Base-by-base conservation (phyloP, 1,284 basidiomycete genomes). In the Chondrostereum purpureum region DNA sequence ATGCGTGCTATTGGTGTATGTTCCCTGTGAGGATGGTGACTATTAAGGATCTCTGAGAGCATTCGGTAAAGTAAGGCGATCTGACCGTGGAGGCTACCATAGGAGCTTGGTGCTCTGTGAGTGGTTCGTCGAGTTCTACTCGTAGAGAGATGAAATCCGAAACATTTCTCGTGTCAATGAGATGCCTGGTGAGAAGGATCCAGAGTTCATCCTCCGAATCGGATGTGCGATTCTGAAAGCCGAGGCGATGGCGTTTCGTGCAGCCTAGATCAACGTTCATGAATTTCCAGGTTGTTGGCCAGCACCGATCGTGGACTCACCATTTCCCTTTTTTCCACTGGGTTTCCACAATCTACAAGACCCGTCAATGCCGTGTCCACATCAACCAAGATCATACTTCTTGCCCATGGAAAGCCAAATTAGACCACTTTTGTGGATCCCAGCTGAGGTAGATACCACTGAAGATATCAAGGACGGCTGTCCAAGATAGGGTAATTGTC, bases 401-500 rank as follows among this genome's bases (percentile, higher is more conserved):
- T 46, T 50, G 85, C 89, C 84, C 83, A 51, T 95, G 90, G 46
- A 88, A 78, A 2, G 58, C 65, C 10, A 78, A 55, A n/a, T n/a
- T 63, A 1, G 68, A 58, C 60, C 89, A 87, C 5, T 79, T 66
- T 0, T 49, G 54, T 0, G 92, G 89, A 59, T 93, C 74, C 94
- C 94, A 97, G 58, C 88, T 97, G 31, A 91, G 61, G 60, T 92
- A 92, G 33, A 96, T 64, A 1, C 88, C 81, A 44, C 92, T 83
- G 53, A 97, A 96, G 0, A 78, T 64, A 12, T 75, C 68, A 46
- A 91, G 78, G 4, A 87, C 72, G 21, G 83, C 75, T 20, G 86
- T 78, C 92, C 92, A 96, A 0, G 74, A 66, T 19, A 87, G 69
- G 4, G 66, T 58, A 4, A 80, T 56, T 21, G 65, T 60, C 41